phyloP scores from a whole-genome alignment of 2,329 filamentous ascomycete genomes.

The Aspergillus sp. region DNA sequence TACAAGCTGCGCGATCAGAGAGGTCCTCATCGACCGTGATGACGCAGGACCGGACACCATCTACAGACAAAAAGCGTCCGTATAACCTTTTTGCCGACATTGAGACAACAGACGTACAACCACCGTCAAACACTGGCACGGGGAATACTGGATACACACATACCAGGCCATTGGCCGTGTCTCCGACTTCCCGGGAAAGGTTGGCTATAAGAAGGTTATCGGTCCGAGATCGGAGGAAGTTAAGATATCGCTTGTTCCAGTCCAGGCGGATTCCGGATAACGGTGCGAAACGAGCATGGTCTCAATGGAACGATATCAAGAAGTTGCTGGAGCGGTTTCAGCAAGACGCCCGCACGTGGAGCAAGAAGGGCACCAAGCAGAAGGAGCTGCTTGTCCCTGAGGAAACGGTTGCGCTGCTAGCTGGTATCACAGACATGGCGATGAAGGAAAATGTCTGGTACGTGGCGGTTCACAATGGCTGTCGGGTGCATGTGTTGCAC shows the following conservation, averaged over 20 bases:
- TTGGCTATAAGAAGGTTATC: slow-evolving; percentile 13
- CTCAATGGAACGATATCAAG: slow-evolving; percentile 22
- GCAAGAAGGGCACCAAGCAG: slow-evolving; percentile 11
- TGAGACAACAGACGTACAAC: not conserved
- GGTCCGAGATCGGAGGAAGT: slow-evolving; percentile 19
- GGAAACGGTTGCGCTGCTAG: slow-evolving; percentile 28
- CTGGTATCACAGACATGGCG: slow-evolving; percentile 24
- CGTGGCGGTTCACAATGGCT: slow-evolving; percentile 30
- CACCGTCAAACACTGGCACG: not conserved
- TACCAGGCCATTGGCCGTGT: not conserved
- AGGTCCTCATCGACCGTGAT: not conserved
- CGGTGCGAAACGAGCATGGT: slow-evolving; percentile 1
- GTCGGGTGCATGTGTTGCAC: slow-evolving; percentile 32
- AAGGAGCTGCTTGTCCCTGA: slow-evolving; percentile 31
- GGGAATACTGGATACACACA: not conserved
- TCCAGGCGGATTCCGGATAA: slow-evolving; percentile 1
- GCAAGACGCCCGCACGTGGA: slow-evolving; percentile 8
- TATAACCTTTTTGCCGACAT: slow-evolving; percentile 8
- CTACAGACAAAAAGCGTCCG: not conserved
- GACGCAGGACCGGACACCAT: not conserved
- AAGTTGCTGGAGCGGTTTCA: slow-evolving; percentile 20
- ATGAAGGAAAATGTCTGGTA: slow-evolving; percentile 35
- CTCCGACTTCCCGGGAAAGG: not conserved
- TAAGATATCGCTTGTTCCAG: slow-evolving; percentile 18
- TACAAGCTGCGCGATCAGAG: not conserved